These are phyloP conservation scores for Acer negundo DNA, from an alignment of 345 rosid genomes.

Conservation along the genomic window DNA sequence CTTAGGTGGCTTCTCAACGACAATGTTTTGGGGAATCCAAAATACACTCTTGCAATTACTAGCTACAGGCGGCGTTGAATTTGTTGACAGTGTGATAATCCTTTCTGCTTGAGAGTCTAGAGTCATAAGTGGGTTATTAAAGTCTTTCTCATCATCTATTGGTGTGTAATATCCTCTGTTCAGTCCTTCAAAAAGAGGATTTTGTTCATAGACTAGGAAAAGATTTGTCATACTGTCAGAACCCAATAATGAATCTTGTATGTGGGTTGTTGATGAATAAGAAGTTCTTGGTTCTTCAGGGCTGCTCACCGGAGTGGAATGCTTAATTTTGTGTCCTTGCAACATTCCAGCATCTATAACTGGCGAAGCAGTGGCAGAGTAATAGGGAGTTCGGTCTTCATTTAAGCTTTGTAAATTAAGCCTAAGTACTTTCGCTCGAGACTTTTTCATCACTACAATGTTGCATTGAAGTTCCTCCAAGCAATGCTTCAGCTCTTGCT, in stretches of 20 bases:
- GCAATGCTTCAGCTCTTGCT: conserved; percentile 65
- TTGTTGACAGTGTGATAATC: conserved; percentile 32
- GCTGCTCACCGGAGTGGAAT: conserved; percentile 71
- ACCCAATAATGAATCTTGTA: conserved; percentile 37
- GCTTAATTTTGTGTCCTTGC: conserved; percentile 43
- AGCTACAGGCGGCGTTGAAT: conserved; percentile 20
- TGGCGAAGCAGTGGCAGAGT: conserved; percentile 60
- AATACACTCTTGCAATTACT: conserved; percentile 28
- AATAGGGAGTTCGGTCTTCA: conserved; percentile 59
- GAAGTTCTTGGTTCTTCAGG: conserved; percentile 57
- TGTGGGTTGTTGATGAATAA: conserved; percentile 37
- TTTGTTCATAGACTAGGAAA: conserved; percentile 48
- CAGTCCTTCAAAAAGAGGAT: conserved; percentile 62
- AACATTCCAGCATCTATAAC: conserved; percentile 28
- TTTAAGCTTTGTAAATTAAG: conserved; percentile 52
- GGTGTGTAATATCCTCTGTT: conserved; percentile 28
- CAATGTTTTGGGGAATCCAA: conserved; percentile 51
- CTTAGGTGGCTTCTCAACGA: conserved; percentile 25
- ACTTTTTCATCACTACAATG: conserved; percentile 59
- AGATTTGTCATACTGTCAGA: conserved; percentile 35
- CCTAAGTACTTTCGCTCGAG: conserved; percentile 66
- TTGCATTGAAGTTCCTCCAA: conserved; percentile 71
- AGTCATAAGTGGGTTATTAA: conserved; percentile 20
- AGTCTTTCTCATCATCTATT: conserved; percentile 20
- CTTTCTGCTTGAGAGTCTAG: conserved; percentile 25